Percentiles rank a stretch among this genome's conserved stretches.
phyloP scores from a whole-genome alignment of 805 yeast species.

The Starmerella bombi region DNA sequence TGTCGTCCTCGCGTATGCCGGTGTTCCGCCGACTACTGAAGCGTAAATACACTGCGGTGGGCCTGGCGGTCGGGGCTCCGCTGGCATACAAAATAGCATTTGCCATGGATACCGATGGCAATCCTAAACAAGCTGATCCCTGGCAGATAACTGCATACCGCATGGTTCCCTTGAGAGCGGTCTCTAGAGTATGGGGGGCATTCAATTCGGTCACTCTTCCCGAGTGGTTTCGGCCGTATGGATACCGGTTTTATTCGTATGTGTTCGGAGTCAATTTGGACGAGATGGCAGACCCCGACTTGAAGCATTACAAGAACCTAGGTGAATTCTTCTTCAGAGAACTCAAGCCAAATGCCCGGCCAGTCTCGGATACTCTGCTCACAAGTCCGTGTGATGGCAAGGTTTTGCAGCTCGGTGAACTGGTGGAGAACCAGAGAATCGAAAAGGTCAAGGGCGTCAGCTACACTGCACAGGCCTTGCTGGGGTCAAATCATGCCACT shows the following conservation, averaged over 20 bases:
- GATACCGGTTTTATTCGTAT: conserved; percentile 62
- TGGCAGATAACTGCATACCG: conserved; percentile 87
- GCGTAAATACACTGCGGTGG: too few species aligned
- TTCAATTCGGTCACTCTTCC: conserved; percentile 76
- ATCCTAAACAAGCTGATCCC: conserved; percentile 45
- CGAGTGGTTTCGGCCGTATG: conserved; percentile 71
- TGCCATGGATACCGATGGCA: conserved; percentile 14
- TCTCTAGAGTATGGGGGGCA: conserved; percentile 90
- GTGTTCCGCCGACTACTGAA: too few species aligned
- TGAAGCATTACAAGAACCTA: conserved; percentile 60
- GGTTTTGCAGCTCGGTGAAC: conserved; percentile 69
- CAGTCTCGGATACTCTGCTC: conserved; percentile 45
- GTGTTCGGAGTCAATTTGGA: conserved; percentile 78
- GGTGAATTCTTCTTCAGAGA: conserved; percentile 85
- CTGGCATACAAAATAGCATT: conserved; percentile 2
- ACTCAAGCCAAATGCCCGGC: conserved; percentile 65
- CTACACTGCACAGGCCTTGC: conserved; percentile 72
- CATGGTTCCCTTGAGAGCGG: conserved; percentile 77
- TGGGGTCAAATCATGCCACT: conserved; percentile 38
- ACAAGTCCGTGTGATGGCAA: conserved; percentile 92
- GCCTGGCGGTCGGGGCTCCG: conserved; percentile 6
- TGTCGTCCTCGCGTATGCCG: too few species aligned
- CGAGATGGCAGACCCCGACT: conserved; percentile 76
- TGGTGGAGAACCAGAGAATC: conserved; percentile 57
- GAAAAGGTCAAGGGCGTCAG: conserved; percentile 97